Base-by-base conservation (phyloP, 2,329 filamentous ascomycete genomes). In the Capronia coronata region DNA sequence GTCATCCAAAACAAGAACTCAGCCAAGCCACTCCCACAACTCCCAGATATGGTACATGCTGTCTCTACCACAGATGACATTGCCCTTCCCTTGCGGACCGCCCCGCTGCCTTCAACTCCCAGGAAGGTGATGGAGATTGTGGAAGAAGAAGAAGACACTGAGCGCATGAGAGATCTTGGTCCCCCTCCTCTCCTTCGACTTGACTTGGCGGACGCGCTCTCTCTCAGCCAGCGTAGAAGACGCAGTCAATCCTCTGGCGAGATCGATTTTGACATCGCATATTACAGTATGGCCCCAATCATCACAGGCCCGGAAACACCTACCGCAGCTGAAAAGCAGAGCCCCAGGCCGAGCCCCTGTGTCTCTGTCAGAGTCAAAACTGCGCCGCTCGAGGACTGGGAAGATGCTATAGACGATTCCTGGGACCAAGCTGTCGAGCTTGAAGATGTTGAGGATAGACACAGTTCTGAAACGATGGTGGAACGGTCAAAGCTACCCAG, bases 351-450 rank as follows among this genome's bases (percentile, higher is more conserved):
- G 40, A 14, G 46, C 25, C 37, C 46, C 16, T 46, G 52, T 21
- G 42, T 49, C 14, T 58, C 55, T 3, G 29, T 58, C 25, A 53
- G 51, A 13, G 40, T 59, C 34, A 52, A 51, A 21, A 42, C 43
- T n/a, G 49, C 55, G 29, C 46, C 57, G 14, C 51, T 59, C 29
- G 53, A 52, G 21, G 50, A 58, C 47, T 61, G 58, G 58, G 58
- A 61, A 32, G 55, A 58, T 34, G 58, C 58, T 10, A 56, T 61
- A 25, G 58, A 61, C 43, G 56, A 58, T 35, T 55, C 58, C 23
- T 61, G 58, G 58, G 57, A 61, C 35, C 51, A 56, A 38, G 55
- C 46, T 4, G 37, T 51, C 34, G 57, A 59, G 22, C 37, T 49
- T n/a, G 44, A 55, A 11, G 48, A 52, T 3, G 47, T 42, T 19